Evolutionary conservation across 306 rosid species (phyloP), one percentile per base, ranked within the genome.

Genomic region (Fragaria vesca): DNA sequence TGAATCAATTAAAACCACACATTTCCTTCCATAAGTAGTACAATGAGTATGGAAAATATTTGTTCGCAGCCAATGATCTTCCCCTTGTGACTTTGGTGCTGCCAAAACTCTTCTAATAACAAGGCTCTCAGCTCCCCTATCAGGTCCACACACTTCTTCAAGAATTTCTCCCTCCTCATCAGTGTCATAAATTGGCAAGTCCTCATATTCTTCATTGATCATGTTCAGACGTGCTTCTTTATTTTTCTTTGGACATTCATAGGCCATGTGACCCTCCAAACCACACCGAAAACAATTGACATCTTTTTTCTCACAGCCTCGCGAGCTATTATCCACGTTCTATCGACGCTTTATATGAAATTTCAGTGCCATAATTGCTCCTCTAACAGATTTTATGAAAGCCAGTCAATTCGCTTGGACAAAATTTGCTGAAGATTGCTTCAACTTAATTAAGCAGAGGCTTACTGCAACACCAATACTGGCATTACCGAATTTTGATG

Each of bases 101-200:
- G 17, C 6, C 12, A 66, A 40, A n/a, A 40, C 28, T 68, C 52
- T 9, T 42, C 51, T 4, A 0, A 40, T 67, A 18, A 42, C 51
- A 40, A 67, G 72, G 8, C 72, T 67, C 26, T 67, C 32, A 2
- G 32, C 72, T 20, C 18, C 72, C 40, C 51, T 67, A 67, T 67
- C 72, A 3, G 9, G 72, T 3, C 11, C 30, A 40, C 72, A 40
- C 9, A 42, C 28, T 67, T 67, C 72, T 40, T 67, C 4, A 8
- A 9, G 0, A 24, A 58, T 10, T 58, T 58, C 65, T 8, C 2
- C 32, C 2, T 58, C 65, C 24, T 15, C 15, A 7, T 58, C 65
- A 3, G 50, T 66, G 8, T 20, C 72, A 18, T 40, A 67, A 12
- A 67, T 40, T 1, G 51, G 72, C 13, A 8, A 2, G 3, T 10